Evolutionary conservation across 176 grass and related monocot species (phyloP).

Genomic region (Saccharum officinarum): DNA sequence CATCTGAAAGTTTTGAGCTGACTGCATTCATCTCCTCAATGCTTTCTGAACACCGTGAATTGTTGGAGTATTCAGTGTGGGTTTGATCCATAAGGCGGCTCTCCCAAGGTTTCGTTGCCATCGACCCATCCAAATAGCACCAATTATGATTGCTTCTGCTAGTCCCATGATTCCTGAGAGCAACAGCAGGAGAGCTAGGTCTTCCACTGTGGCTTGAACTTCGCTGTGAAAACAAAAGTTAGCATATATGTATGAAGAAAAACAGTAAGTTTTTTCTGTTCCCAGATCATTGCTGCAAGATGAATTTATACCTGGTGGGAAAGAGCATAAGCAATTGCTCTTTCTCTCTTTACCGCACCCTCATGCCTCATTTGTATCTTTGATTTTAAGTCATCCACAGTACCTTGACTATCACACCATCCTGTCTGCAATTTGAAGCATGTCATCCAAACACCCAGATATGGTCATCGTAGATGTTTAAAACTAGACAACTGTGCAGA

Average conservation of each 20-base stretch:
- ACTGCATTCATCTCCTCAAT: conserved; percentile 44
- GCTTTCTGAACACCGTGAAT: conserved; percentile 46
- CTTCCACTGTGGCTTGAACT: conserved; percentile 46
- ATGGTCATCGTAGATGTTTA: background rate
- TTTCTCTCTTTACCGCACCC: conserved; percentile 77
- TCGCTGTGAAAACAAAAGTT: conserved; percentile 30
- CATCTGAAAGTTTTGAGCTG: conserved; percentile 52
- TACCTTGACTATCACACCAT: conserved; percentile 86
- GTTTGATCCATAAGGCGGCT: conserved; percentile 65
- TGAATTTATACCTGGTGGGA: conserved; percentile 60
- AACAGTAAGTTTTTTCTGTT: background rate
- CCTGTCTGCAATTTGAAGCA: conserved; percentile 55
- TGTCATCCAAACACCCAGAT: background rate
- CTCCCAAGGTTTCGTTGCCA: conserved; percentile 84
- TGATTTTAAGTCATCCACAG: conserved; percentile 62
- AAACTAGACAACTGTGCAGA: background rate
- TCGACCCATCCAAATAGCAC: conserved; percentile 69
- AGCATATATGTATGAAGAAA: background rate
- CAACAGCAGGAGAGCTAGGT: conserved; percentile 43
- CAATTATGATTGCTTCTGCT: conserved; percentile 41
- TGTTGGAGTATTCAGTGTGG: conserved; percentile 39
- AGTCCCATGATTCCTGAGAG: conserved; percentile 44
- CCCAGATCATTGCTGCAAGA: conserved; percentile 4
- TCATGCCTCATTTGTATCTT: conserved; percentile 81
- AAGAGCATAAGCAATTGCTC: conserved; percentile 70